phyloP scores from a whole-genome alignment of 1,139 yeast species.

The Blastobotrys elegans region DNA sequence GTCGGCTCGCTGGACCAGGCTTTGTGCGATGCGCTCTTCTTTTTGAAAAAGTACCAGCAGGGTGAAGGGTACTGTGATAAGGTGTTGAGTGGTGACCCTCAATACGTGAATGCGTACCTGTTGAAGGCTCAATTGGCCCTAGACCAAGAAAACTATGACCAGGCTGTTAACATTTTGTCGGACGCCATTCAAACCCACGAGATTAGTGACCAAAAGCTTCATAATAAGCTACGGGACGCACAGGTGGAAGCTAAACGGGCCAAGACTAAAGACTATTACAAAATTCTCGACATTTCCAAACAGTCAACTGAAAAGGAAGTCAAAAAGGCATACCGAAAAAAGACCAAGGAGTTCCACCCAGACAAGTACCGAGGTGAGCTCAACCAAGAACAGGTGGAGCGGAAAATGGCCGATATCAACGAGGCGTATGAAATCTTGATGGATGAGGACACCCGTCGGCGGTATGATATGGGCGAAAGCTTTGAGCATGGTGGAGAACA shows the following conservation, averaged over 20 bases:
- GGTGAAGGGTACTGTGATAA: constrained; percentile 38
- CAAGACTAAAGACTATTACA: constrained; percentile 73
- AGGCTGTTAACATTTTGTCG: constrained; percentile 40
- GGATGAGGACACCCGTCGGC: constrained; percentile 54
- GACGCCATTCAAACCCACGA: constrained; percentile 43
- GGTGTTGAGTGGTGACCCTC: constrained; percentile 32
- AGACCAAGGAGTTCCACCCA: constrained; percentile 83
- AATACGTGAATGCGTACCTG: constrained; percentile 45
- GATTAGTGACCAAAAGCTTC: constrained; percentile 42
- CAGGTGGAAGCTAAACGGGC: constrained; percentile 48
- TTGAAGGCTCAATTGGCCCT: constrained; percentile 43
- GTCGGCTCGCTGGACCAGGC: constrained; percentile 38
- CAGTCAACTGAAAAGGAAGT: constrained; percentile 71
- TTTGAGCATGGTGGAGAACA: constrained; percentile 16
- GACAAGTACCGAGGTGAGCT: constrained; percentile 76
- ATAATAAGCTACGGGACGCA: constrained; percentile 48
- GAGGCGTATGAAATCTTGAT: constrained; percentile 87
- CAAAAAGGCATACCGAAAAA: constrained; percentile 73
- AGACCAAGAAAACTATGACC: constrained; percentile 39
- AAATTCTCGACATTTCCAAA: constrained; percentile 60
- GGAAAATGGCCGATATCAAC: constrained; percentile 86
- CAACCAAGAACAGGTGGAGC: constrained; percentile 66
- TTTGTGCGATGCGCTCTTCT: constrained; percentile 46
- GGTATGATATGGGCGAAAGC: constrained; percentile 57
- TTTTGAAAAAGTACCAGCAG: constrained; percentile 32